Base-by-base conservation (phyloP, 306 rosid species). In the Dryas octopetala region DNA sequence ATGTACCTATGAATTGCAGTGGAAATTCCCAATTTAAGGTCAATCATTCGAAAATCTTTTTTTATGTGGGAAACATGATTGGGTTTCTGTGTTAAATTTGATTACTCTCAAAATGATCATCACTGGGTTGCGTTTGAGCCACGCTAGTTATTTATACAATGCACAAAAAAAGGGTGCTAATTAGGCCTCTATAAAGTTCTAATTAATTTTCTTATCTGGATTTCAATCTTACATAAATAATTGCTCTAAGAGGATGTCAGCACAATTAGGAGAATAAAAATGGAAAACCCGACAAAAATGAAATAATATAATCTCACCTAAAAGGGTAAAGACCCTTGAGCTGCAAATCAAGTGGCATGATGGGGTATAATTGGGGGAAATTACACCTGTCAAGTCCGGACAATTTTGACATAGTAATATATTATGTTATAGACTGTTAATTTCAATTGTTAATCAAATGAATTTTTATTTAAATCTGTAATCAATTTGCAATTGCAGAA, bases 101-200 rank as follows among this genome's bases (percentile, higher is more conserved):
- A 71, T 71, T 66, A 61, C 78, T 43, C 62, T 51, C 49, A 51
- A 68, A 82, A 88, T 86, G 84, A 88, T 85, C 81, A 71, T 48
- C 78, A 32, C 38, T 15, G 49, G 66, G 79, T 80, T 67, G 88
- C 93, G 90, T 91, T 80, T 59, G 79, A 79, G 67, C 62, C 78
- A 91, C 84, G 91, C 60, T 66, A 83, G 41, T 52, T 71, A 52
- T 54, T 64, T n/a, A 86, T 77, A 77, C 55, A 70, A 74, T 69
- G 38, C 69, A 52, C 62, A 83, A 58, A 78, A 40, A 53, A 76
- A 8, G 53, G 43, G 38, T 44, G 61, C 8, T 10, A 38, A 46
- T 44, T 48, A 79, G 51, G 64, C 57, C 84, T 2, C 51, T 23
- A 55, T 57, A 40, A 75, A 64, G 71, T 41, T 73, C 46, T 40